phyloP scores from a whole-genome alignment of 2,329 filamentous ascomycete genomes.

The Mycogone perniciosa region DNA sequence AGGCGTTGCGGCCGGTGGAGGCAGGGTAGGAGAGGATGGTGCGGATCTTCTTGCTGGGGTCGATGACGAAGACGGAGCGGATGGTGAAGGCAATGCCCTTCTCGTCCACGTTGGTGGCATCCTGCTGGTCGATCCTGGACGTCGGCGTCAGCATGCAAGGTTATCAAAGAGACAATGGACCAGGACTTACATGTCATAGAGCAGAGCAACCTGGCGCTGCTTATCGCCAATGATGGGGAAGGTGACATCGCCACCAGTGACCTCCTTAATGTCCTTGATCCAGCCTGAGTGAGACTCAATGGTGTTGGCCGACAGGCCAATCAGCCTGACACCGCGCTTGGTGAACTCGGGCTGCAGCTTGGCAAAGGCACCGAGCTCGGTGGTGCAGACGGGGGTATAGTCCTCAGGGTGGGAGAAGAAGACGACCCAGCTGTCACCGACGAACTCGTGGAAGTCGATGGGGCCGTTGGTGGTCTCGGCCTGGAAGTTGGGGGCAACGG shows the following conservation, averaged over 20 bases:
- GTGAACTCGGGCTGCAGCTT: constrained; percentile 84
- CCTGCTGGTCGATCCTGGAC: constrained; percentile 66
- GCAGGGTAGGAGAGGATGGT: constrained; percentile 90
- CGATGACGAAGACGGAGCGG: constrained; percentile 90
- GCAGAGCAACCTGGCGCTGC: constrained; percentile 65
- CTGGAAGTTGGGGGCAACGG: constrained; percentile 71
- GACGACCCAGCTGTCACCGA: constrained; percentile 72
- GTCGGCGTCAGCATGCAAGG: constrained; percentile 7
- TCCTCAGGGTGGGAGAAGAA: constrained; percentile 84
- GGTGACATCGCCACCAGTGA: constrained; percentile 60
- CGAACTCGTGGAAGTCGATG: constrained; percentile 78
- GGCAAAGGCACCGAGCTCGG: constrained; percentile 87
- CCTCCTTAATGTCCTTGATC: constrained; percentile 84
- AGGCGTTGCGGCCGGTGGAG: constrained; percentile 77
- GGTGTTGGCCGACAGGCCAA: constrained; percentile 83
- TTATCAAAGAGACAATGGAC: neutral
- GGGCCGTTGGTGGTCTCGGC: constrained; percentile 72
- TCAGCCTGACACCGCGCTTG: constrained; percentile 83
- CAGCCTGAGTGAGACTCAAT: constrained; percentile 77
- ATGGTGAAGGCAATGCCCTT: constrained; percentile 91
- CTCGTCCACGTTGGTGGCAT: constrained; percentile 71
- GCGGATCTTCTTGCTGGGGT: constrained; percentile 88
- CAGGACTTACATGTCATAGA: constrained; percentile 65
- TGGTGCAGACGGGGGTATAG: constrained; percentile 94
- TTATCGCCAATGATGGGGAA: constrained; percentile 83